Conservation (phyloP, 2,329 filamentous ascomycete genomes). For the Septoria petroselini region DNA sequence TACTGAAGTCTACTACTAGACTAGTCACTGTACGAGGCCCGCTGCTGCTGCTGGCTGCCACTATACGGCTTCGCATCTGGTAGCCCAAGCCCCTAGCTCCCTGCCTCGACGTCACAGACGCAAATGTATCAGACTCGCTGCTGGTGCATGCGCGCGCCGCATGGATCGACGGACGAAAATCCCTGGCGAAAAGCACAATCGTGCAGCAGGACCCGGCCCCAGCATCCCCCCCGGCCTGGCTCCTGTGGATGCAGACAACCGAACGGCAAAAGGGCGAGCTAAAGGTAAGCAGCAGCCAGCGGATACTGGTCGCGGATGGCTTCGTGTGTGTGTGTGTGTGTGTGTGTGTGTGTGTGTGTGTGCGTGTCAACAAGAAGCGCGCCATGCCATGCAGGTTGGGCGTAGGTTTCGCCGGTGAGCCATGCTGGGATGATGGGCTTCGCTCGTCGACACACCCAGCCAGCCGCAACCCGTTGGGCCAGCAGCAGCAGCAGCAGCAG, state of each 20-base stretch:
- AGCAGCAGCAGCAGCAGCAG: too few relatives aligned
- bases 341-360: too few relatives aligned
- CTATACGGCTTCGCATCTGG: conserved; percentile 21
- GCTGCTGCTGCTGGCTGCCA: not conserved
- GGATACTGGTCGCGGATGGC: too few relatives aligned
- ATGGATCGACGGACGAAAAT: conserved; percentile 32
- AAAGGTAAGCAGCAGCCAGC: conserved; percentile 15
- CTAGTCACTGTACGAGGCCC: too few relatives aligned
- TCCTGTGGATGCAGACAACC: conserved; percentile 25
- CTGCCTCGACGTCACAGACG: conserved; percentile 29
- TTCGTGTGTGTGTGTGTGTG: too few relatives aligned
- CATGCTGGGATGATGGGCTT: conserved; percentile 22
- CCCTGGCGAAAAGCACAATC: conserved; percentile 22
- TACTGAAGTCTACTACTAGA: too few relatives aligned
- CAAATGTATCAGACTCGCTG: conserved; percentile 23
- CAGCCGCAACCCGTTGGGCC: conserved; percentile 18
- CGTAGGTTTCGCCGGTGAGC: conserved; percentile 24
- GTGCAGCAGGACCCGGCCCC: conserved; percentile 20
- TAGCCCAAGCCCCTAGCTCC: conserved; percentile 23
- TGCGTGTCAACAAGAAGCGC: conserved; percentile 24
- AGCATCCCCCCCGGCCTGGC: conserved; percentile 20
- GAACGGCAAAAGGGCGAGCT: conserved; percentile 23
- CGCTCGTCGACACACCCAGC: conserved; percentile 16
- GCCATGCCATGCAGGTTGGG: conserved; percentile 23
- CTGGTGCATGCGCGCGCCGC: conserved; percentile 30